Conservation (phyloP, 2,329 filamentous ascomycete species). For the Elsinoe australis region DNA sequence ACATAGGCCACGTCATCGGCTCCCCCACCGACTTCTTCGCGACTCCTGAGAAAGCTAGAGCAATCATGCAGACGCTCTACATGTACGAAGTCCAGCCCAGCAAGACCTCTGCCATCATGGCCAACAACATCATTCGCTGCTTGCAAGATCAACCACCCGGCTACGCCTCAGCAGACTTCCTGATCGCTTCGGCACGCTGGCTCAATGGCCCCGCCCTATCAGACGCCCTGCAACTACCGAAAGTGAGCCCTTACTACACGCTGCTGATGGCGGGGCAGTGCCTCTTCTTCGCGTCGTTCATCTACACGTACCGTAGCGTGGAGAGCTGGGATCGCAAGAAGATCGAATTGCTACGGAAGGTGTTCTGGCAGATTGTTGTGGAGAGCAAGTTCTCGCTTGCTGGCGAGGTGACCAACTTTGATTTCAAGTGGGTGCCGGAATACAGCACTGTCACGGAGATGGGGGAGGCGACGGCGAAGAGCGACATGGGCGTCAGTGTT, state of each 20-base stretch:
- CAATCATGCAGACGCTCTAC: conserved; percentile 60
- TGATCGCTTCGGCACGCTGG: conserved; percentile 61
- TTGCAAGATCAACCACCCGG: conserved; percentile 60
- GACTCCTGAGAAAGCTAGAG: conserved; percentile 48
- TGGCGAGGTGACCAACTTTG: conserved; percentile 54
- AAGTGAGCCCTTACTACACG: conserved; percentile 51
- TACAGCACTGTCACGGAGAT: conserved; percentile 44
- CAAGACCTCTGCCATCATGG: conserved; percentile 54
- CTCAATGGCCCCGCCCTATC: conserved; percentile 60
- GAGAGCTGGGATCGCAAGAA: conserved; percentile 45
- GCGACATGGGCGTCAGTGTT: conserved; percentile 33
- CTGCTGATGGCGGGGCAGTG: conserved; percentile 57
- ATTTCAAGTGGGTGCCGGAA: conserved; percentile 63
- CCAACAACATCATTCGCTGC: conserved; percentile 66
- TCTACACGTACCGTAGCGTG: conserved; percentile 46
- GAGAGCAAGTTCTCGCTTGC: conserved; percentile 57
- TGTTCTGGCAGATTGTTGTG: conserved; percentile 55
- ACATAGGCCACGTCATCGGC: conserved; percentile 64
- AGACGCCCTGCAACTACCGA: conserved; percentile 51
- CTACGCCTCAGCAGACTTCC: conserved; percentile 57
- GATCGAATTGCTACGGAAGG: conserved; percentile 44
- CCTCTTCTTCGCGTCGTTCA: conserved; percentile 53
- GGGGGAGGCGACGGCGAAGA: conserved; percentile 37
- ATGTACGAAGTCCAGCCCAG: conserved; percentile 60
- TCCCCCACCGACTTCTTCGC: conserved; percentile 56